A percentile compares a stretch with the other conserved stretches of the same genome.
phyloP scores from a whole-genome alignment of 163 green algal species.

The Volvox carteri region DNA sequence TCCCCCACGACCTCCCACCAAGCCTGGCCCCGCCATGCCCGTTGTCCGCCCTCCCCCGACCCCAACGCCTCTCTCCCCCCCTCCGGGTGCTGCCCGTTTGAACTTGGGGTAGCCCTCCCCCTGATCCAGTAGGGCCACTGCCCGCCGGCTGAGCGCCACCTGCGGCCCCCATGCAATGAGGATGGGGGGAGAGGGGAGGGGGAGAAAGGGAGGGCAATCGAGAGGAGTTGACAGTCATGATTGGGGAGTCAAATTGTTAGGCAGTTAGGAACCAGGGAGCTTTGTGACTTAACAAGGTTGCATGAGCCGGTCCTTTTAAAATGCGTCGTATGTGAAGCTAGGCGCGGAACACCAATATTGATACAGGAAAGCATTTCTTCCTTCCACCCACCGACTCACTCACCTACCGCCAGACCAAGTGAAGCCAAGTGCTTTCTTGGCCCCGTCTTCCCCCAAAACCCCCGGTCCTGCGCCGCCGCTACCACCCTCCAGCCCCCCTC shows the following conservation, averaged over 20 bases:
- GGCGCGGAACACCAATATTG: background rate
- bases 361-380: background rate
- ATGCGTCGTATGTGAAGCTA: background rate
- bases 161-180: background rate
- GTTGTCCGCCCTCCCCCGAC: background rate
- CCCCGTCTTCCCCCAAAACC: background rate
- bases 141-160: conserved; percentile 30
- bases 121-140: background rate
- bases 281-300: no score
- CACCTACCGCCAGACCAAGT: background rate
- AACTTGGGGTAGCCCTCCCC: background rate
- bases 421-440: no score
- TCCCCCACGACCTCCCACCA: no score
- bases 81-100: background rate
- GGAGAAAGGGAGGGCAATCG: no score
- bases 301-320: background rate
- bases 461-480: background rate
- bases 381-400: background rate
- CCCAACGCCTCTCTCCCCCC: background rate
- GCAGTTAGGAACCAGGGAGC: background rate
- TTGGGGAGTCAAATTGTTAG: background rate
- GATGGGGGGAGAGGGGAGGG: background rate
- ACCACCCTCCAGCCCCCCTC: background rate
- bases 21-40: background rate
- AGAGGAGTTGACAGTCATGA: no score